These are phyloP conservation scores for Dictyostelium citrinum DNA, from an alignment of 78 protist genomes.

Conservation along the genomic window DNA sequence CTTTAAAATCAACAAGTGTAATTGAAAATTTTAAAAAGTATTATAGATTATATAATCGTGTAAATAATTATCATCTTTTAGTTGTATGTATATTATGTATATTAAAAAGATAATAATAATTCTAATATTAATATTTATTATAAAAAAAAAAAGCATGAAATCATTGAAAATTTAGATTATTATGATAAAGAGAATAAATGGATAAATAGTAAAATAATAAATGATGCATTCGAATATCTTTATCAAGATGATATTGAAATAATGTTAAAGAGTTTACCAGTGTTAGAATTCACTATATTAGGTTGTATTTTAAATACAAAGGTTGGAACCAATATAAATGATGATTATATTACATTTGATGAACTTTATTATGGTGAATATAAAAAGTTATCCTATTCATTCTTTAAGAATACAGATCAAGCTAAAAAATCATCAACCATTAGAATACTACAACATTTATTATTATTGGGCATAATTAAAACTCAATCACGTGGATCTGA, in stretches of 20 bases:
- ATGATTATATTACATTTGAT: background rate
- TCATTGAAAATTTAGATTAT: background rate
- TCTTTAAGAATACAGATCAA: background rate
- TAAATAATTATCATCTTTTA: background rate
- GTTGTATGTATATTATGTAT: background rate
- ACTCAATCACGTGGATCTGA: background rate
- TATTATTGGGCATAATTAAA: background rate
- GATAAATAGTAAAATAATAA: background rate
- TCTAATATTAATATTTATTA: too few species aligned
- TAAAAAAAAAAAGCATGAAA: background rate
- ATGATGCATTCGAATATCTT: background rate
- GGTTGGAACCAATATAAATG: background rate
- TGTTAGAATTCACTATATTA: background rate
- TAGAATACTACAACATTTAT: background rate
- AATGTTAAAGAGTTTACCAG: background rate
- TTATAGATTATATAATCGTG: background rate
- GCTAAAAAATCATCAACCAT: background rate
- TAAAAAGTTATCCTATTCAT: background rate
- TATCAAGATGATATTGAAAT: background rate
- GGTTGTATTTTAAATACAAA: background rate
- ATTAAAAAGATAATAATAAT: background rate
- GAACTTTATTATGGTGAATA: constrained; percentile 32
- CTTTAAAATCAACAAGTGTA: background rate
- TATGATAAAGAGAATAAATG: background rate
- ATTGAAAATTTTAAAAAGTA: background rate